These are phyloP conservation scores for Rubroshorea leprosula DNA, from an alignment of 345 rosid genomes.

Conservation along the genomic window DNA sequence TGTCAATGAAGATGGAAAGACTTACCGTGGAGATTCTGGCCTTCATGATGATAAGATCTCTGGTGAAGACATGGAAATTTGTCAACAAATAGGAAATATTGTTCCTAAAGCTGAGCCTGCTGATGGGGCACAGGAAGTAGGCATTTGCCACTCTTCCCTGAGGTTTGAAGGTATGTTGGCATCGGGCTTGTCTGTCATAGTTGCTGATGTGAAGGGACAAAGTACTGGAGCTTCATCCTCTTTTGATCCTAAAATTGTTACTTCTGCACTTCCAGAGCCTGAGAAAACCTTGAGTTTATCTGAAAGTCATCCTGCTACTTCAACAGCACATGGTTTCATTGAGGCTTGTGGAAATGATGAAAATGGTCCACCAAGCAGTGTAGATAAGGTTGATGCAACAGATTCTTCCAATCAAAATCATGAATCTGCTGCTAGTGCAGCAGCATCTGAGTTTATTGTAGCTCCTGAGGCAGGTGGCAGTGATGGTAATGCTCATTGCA, in stretches of 20 bases:
- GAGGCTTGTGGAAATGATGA: conserved; percentile 10
- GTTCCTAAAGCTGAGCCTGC: conserved; percentile 13
- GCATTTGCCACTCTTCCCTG: conserved; percentile 1
- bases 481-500: conserved; percentile 3
- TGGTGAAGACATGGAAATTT: conserved; percentile 14
- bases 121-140: conserved; percentile 10
- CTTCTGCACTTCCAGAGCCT: conserved; percentile 3
- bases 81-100: conserved; percentile 3
- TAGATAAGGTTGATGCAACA: conserved; percentile 10
- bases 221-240: conserved; percentile 5
- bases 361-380: conserved; percentile 11
- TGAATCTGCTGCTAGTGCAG: conserved; percentile 12
- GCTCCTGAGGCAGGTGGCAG: conserved; percentile 11
- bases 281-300: conserved; percentile 15
- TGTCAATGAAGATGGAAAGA: conserved; percentile 1
- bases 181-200: neutral
- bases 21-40: conserved; percentile 1
- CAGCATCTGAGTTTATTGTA: neutral
- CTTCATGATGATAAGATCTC: neutral
- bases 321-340: neutral
- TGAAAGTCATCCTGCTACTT: conserved; percentile 5
- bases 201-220: conserved; percentile 4
- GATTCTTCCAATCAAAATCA: conserved; percentile 18
- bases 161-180: conserved; percentile 8
- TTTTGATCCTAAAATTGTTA: conserved; percentile 9